Evolutionary conservation across 257 asterid genomes (phyloP).

Genomic region (Plantago ovata): DNA sequence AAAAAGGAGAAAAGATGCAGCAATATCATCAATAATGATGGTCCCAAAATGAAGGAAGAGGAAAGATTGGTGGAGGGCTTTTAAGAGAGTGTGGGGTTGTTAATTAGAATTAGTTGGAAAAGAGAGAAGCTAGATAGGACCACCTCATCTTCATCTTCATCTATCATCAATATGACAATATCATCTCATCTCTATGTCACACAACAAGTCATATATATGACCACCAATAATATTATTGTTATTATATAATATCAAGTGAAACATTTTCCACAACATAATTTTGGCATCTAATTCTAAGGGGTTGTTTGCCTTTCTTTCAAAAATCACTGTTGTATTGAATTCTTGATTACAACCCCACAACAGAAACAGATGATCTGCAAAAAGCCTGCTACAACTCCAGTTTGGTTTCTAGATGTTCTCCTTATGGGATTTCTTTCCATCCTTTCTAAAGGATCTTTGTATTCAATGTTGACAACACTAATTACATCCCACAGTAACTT

Average conservation of each 20-base stretch:
- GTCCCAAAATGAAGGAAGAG: constrained; percentile 42
- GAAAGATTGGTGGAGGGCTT: constrained; percentile 52
- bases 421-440: constrained; percentile 45
- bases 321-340: constrained; percentile 26
- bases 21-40: constrained; percentile 29
- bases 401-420: constrained; percentile 49
- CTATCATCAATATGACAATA: constrained; percentile 36
- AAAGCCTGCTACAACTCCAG: constrained; percentile 64
- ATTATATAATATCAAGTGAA: no score
- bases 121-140: no score
- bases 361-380: constrained; percentile 39
- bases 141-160: constrained; percentile 68
- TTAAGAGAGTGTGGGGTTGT: constrained; percentile 38
- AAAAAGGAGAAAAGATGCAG: constrained; percentile 23
- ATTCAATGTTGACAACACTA: neutral
- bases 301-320: neutral
- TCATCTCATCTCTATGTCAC: constrained; percentile 43
- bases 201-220: no score
- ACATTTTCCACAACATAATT: neutral
- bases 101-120: constrained; percentile 78
- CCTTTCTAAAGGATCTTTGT: constrained; percentile 8
- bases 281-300: constrained; percentile 5
- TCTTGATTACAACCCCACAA: constrained; percentile 50
- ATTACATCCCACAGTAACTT: neutral
- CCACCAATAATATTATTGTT: no score